Base-by-base conservation (phyloP, 345 rosid genomes). In the Eucalyptus pauciflora region DNA sequence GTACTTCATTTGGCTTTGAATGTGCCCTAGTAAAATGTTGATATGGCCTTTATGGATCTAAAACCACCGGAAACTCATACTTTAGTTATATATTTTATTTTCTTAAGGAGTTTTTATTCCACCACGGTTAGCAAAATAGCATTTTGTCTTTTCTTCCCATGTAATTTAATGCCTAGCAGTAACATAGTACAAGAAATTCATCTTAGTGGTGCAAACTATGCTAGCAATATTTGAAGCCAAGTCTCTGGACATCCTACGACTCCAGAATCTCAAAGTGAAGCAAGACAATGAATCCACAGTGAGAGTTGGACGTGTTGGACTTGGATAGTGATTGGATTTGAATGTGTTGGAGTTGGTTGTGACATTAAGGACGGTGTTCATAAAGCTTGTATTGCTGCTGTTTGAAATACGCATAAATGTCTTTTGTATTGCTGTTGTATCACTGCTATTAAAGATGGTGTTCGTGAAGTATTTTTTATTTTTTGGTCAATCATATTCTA, bases 131-230 rank as follows among this genome's bases (percentile, higher is more conserved):
- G 76, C 76, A 64, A 64, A n/a, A 64, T 64, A 64, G 41, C 76
- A n/a, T 64, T 64, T 7, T 64, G 41, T 64, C 76, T n/a, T 64
- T n/a, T 64, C 5, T 64, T 17, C 41, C 37, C 41, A 14, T n/a
- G 76, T n/a, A n/a, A 14, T 8, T 64, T 7, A n/a, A 64, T 14
- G 41, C 22, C 10, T 0, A 1, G 3, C 37, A 15, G 2, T 64
- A 64, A 64, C 41, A 8, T 6, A 4, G 20, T 13, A n/a, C 76
- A n/a, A 64, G 76, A 64, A n/a, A 64, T 64, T 76, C 4, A 0
- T 76, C 25, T 6, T 2, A 3, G 25, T 6, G 83, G 83, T 71
- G 46, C 83, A 10, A 20, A 71, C 46, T 27, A 6, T 37, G 6
- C 27, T 5, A 71, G 3, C 14, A 11, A 37, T 69, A 41, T 69